phyloP scores from a whole-genome alignment of 345 rosid genomes.

The Bretschneidera sinensis region DNA sequence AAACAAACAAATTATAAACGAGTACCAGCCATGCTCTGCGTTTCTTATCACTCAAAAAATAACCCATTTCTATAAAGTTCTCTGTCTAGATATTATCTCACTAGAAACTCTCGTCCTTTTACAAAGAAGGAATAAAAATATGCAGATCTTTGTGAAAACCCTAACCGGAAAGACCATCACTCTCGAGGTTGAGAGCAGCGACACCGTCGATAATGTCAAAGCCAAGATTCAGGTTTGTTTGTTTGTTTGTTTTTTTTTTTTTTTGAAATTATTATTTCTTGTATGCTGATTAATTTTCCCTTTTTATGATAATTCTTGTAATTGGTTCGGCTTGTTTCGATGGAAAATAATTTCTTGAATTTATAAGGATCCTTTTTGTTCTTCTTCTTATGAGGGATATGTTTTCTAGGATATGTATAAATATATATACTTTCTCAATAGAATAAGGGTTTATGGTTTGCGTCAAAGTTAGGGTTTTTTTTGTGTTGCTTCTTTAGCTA shows the following conservation, averaged over 20 bases:
- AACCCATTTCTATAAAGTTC: background rate
- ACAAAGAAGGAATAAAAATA: background rate
- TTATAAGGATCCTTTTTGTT: background rate
- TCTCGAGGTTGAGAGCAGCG: conserved; percentile 53
- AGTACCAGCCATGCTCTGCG: too few species aligned
- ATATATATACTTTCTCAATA: background rate
- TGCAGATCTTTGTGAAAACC: conserved; percentile 64
- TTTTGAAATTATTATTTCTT: background rate
- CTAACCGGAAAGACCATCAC: conserved; percentile 53
- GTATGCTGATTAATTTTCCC: too few species aligned
- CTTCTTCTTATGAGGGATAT: too few species aligned
- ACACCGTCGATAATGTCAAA: conserved; percentile 56
- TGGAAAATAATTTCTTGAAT: background rate
- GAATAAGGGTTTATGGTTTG: background rate
- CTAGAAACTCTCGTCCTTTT: background rate
- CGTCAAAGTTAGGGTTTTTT: background rate
- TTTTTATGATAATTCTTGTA: background rate
- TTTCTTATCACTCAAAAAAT: background rate
- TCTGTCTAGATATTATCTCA: background rate
- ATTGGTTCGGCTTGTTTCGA: background rate
- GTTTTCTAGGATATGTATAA: too few species aligned
- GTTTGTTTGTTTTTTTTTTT: background rate
- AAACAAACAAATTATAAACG: too few species aligned
- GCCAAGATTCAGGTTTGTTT: conserved; percentile 43
- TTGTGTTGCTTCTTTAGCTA: background rate